phyloP scores from a whole-genome alignment of 768 basidiomycete species.

The Termitomyces sp. region DNA sequence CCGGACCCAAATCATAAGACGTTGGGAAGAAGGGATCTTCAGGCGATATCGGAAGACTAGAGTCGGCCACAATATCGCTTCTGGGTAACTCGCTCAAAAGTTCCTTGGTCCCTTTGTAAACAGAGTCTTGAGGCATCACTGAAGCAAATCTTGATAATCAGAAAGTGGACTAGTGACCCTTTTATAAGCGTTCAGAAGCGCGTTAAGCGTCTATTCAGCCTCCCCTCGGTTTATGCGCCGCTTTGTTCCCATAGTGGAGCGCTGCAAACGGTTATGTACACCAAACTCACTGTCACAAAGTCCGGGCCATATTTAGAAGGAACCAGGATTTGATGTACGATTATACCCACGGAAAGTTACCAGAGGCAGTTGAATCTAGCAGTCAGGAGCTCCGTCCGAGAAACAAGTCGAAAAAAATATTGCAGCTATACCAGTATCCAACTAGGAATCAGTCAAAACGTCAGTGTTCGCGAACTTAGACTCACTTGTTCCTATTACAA shows the following conservation, averaged over 20 bases:
- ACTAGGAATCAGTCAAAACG: neutral
- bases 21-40: slow-evolving; percentile 7
- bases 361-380: neutral
- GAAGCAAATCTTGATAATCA: neutral
- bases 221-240: neutral
- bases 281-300: neutral
- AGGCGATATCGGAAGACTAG: slow-evolving; percentile 4
- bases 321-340: neutral
- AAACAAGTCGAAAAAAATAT: neutral
- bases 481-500: neutral
- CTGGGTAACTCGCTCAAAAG: slow-evolving; percentile 5
- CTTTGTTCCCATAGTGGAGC: neutral
- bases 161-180: neutral
- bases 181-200: neutral
- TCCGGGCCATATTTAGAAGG: neutral
- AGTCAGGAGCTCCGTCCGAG: neutral
- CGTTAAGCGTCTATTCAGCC: neutral
- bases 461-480: neutral
- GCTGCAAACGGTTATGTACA: neutral
- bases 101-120: slow-evolving; percentile 8
- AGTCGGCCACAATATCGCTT: neutral
- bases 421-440: neutral
- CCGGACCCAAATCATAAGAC: slow-evolving; percentile 13
- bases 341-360: neutral
- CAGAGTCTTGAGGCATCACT: slow-evolving; percentile 2